Percentiles rank a stretch among this genome's conserved stretches.
Conservation (phyloP, 768 basidiomycete genomes). For the Mycena albidolilacea region DNA sequence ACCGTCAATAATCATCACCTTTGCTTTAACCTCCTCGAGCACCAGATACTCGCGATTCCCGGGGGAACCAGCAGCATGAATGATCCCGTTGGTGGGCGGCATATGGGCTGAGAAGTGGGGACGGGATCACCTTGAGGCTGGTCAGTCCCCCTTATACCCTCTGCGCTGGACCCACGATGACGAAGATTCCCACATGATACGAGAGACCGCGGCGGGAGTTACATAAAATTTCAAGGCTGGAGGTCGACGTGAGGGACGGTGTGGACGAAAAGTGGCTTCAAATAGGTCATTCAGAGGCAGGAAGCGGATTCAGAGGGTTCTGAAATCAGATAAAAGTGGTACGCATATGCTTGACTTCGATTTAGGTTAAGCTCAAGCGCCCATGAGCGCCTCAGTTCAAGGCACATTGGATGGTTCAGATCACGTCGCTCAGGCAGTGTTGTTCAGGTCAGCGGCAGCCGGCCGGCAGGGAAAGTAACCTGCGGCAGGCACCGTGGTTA, state of each 20-base stretch:
- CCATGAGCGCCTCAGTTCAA: too few species aligned
- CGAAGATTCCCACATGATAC: background rate
- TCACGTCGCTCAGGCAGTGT: too few species aligned
- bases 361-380: too few species aligned
- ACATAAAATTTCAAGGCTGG: conserved; percentile 21
- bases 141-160: conserved; percentile 30
- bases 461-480: too few species aligned
- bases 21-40: conserved; percentile 58
- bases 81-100: conserved; percentile 47
- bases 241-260: background rate
- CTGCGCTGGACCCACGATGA: conserved; percentile 30
- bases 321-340: background rate
- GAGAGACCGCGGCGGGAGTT: conserved; percentile 13
- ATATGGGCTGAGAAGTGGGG: conserved; percentile 22
- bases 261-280: background rate
- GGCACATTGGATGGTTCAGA: background rate
- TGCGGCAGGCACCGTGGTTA: too few species aligned
- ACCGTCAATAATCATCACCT: conserved; percentile 62
- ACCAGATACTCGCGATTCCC: conserved; percentile 51
- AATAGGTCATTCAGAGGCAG: background rate
- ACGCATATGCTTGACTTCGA: background rate
- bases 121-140: conserved; percentile 28
- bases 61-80: conserved; percentile 45
- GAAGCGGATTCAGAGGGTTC: background rate
- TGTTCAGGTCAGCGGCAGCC: too few species aligned